Percentiles rank a stretch among this genome's conserved stretches.
phyloP scores from a whole-genome alignment of 805 yeast genomes.

The Yarrowia hollandica region DNA sequence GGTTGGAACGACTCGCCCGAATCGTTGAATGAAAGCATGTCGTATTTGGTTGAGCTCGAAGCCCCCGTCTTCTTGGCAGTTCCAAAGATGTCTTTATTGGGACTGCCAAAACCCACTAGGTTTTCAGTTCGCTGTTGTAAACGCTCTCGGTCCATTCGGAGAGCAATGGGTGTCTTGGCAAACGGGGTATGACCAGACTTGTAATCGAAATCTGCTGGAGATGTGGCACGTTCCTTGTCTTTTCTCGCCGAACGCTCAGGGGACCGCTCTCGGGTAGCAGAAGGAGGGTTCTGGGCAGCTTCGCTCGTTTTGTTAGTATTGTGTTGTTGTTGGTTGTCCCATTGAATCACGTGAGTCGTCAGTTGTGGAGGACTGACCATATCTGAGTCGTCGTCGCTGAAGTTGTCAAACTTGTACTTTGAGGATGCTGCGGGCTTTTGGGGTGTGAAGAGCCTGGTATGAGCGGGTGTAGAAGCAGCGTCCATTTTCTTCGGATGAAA shows the following conservation, averaged over 20 bases:
- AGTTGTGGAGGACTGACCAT: slow-evolving; percentile 33
- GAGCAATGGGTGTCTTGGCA: slow-evolving; percentile 13
- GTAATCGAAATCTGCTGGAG: slow-evolving; percentile 13
- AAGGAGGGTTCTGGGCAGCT: slow-evolving; percentile 9
- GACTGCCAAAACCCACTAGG: neutral
- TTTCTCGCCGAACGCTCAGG: neutral
- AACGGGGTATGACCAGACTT: slow-evolving; percentile 19
- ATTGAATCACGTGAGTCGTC: slow-evolving; percentile 30
- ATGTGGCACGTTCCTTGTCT: neutral
- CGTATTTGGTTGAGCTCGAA: neutral
- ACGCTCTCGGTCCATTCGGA: slow-evolving; percentile 6
- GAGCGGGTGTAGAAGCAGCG: slow-evolving; percentile 1
- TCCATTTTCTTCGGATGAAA: slow-evolving; percentile 15
- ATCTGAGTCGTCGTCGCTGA: slow-evolving; percentile 26
- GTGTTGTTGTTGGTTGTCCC: slow-evolving; percentile 33
- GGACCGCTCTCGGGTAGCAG: neutral
- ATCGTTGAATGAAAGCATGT: slow-evolving; percentile 12
- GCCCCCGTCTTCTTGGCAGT: neutral
- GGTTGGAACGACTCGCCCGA: slow-evolving; percentile 19
- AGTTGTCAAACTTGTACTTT: neutral
- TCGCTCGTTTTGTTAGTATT: slow-evolving; percentile 30
- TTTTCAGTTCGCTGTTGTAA: slow-evolving; percentile 15
- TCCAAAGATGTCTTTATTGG: slow-evolving; percentile 14
- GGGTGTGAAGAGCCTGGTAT: slow-evolving; percentile 1
- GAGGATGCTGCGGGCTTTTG: neutral